These are phyloP conservation scores for Tylopilus felleus DNA, from an alignment of 768 basidiomycete species.

Conservation along the genomic window DNA sequence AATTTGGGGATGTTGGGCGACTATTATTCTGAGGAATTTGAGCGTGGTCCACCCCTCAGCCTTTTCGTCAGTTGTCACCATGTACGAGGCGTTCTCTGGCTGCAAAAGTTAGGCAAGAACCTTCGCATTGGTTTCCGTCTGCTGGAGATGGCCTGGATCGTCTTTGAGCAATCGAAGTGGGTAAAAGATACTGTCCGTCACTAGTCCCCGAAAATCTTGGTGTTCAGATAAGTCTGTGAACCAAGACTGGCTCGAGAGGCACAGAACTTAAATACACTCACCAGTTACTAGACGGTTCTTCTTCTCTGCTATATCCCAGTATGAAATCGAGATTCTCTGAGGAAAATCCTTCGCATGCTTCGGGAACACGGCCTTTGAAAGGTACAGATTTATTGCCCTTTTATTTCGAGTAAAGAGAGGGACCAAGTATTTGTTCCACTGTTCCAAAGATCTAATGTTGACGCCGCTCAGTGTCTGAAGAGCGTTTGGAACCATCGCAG, in stretches of 20 bases:
- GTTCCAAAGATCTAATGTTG: slow-evolving; percentile 30
- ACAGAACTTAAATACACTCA: neutral
- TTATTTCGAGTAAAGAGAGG: neutral
- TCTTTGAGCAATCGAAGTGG: neutral
- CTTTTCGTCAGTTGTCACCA: neutral
- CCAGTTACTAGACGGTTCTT: neutral
- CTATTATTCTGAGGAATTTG: neutral
- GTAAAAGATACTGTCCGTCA: neutral
- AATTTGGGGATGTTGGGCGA: neutral
- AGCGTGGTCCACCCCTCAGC: neutral
- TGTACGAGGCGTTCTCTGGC: neutral
- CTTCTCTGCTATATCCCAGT: slow-evolving; percentile 38
- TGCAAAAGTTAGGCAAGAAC: neutral
- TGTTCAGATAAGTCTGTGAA: neutral
- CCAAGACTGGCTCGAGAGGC: neutral
- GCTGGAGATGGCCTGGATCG: neutral
- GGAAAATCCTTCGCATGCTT: slow-evolving; percentile 37
- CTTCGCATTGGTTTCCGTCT: neutral
- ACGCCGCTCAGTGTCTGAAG: slow-evolving; percentile 18
- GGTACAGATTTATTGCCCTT: slow-evolving; percentile 28
- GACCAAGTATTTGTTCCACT: slow-evolving; percentile 6
- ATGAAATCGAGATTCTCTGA: slow-evolving; percentile 32
- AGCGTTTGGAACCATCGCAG: slow-evolving; percentile 11
- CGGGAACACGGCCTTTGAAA: slow-evolving; percentile 36
- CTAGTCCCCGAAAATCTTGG: neutral